Percentiles rank a stretch among this genome's conserved stretches.
These are phyloP conservation scores for Groenewaldozyma tartarivorans DNA, from an alignment of 805 yeast genomes.

Conservation along the genomic window DNA sequence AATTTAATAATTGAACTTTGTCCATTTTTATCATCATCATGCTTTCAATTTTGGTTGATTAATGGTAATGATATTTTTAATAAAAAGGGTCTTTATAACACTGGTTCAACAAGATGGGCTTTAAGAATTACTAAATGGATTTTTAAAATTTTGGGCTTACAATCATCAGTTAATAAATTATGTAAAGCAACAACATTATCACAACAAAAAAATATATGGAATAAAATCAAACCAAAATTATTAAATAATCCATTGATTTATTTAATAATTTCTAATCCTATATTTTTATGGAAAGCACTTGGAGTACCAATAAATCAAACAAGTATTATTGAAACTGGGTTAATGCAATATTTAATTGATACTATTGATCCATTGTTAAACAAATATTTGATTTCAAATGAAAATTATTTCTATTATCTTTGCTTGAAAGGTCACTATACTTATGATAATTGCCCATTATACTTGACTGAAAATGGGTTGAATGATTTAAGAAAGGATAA, in stretches of 20 bases:
- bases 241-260: conserved; percentile 62
- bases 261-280: conserved; percentile 65
- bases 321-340: conserved; percentile 64
- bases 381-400: conserved; percentile 53
- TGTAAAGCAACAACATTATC: conserved; percentile 48
- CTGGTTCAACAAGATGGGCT: conserved; percentile 86
- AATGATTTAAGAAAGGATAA: conserved; percentile 35
- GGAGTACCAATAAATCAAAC: conserved; percentile 89
- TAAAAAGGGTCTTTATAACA: conserved; percentile 51
- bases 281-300: conserved; percentile 80
- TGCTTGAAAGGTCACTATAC: conserved; percentile 54
- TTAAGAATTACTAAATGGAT: conserved; percentile 54
- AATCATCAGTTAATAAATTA: conserved; percentile 41
- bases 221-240: conserved; percentile 56
- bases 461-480: conserved; percentile 53
- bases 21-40: conserved; percentile 67
- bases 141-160: conserved; percentile 43
- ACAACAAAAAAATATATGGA: conserved; percentile 61
- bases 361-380: conserved; percentile 69
- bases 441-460: conserved; percentile 63
- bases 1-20: conserved; percentile 47
- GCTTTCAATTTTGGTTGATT: conserved; percentile 71
- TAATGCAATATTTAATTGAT: conserved; percentile 61
- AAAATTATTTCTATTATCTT: conserved; percentile 73
- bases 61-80: conserved; percentile 52